phyloP scores from a whole-genome alignment of 768 basidiomycete species.

The Pleurotus ostreatus region DNA sequence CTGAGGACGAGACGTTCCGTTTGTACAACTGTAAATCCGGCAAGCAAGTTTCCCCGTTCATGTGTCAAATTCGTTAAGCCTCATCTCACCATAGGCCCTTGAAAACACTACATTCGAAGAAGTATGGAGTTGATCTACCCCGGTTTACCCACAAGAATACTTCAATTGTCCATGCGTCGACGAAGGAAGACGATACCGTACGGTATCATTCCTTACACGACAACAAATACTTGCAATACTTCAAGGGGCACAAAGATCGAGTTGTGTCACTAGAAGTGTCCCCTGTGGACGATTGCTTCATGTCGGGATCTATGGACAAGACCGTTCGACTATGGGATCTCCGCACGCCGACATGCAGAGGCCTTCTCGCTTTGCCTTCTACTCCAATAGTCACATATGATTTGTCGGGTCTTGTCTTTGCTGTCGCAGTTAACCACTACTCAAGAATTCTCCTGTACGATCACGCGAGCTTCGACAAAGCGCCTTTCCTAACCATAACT shows the following conservation, averaged over 20 bases:
- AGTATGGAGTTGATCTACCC: conserved; percentile 93
- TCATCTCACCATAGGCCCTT: conserved; percentile 42
- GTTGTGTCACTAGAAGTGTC: conserved; percentile 91
- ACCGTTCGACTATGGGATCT: conserved; percentile 97
- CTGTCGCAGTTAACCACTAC: conserved; percentile 80
- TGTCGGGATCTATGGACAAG: conserved; percentile 91
- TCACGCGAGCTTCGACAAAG: conserved; percentile 82
- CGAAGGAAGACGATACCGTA: conserved; percentile 92
- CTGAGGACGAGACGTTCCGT: conserved; percentile 89
- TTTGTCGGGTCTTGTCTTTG: conserved; percentile 77
- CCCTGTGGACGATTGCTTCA: conserved; percentile 91
- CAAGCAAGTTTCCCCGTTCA: conserved; percentile 66
- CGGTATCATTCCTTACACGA: conserved; percentile 94
- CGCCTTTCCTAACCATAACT: conserved; percentile 81
- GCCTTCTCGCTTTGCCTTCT: conserved; percentile 70
- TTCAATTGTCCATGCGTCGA: conserved; percentile 85
- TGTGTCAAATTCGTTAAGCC: conserved; percentile 11
- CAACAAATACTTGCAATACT: conserved; percentile 95
- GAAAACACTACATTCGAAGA: conserved; percentile 86
- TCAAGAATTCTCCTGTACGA: conserved; percentile 85
- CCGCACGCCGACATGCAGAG: conserved; percentile 71
- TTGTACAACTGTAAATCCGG: conserved; percentile 87
- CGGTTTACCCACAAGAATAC: conserved; percentile 91
- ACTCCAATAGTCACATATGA: conserved; percentile 84
- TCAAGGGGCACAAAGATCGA: conserved; percentile 87